A percentile compares a stretch with the other conserved stretches of the same genome.
Conservation (phyloP, 805 yeast genomes). For the Zygoascus tannicola region DNA sequence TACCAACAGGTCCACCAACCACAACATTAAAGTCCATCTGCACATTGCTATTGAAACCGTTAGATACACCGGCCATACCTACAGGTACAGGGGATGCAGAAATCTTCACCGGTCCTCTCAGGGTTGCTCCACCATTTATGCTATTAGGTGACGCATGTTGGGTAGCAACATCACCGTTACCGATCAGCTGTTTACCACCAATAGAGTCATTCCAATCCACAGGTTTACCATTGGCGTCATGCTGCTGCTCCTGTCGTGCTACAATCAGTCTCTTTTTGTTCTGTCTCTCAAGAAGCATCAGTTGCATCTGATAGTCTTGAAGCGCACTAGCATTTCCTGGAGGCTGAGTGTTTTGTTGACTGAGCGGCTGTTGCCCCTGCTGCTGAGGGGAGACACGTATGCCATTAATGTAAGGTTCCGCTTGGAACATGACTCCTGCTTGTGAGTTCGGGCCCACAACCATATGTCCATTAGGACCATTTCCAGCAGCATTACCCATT, state of each 20-base stretch:
- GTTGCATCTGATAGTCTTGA: conserved; percentile 74
- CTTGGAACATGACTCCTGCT: conserved; percentile 16
- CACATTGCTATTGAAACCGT: conserved; percentile 6
- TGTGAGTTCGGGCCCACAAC: neutral
- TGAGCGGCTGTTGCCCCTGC: conserved; percentile 19
- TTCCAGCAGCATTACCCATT: conserved; percentile 4
- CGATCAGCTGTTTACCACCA: conserved; percentile 1
- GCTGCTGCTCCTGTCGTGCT: conserved; percentile 32
- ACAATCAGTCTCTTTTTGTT: conserved; percentile 52
- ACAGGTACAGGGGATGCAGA: conserved; percentile 2
- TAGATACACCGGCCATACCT: conserved; percentile 1
- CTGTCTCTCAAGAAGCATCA: conserved; percentile 65
- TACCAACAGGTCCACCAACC: conserved; percentile 22
- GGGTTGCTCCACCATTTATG: neutral
- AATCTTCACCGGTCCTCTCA: neutral
- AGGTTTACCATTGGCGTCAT: conserved; percentile 12
- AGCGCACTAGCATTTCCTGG: conserved; percentile 42
- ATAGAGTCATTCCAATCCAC: conserved; percentile 2
- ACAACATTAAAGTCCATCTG: conserved; percentile 25
- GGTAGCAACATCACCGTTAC: neutral
- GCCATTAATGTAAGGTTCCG: conserved; percentile 14
- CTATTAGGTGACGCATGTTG: neutral
- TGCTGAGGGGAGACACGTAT: conserved; percentile 10
- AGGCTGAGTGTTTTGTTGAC: conserved; percentile 17
- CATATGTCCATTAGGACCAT: conserved; percentile 1